These are phyloP conservation scores for Pichia sp. DNA, from an alignment of 1,139 yeast species.

Conservation along the genomic window DNA sequence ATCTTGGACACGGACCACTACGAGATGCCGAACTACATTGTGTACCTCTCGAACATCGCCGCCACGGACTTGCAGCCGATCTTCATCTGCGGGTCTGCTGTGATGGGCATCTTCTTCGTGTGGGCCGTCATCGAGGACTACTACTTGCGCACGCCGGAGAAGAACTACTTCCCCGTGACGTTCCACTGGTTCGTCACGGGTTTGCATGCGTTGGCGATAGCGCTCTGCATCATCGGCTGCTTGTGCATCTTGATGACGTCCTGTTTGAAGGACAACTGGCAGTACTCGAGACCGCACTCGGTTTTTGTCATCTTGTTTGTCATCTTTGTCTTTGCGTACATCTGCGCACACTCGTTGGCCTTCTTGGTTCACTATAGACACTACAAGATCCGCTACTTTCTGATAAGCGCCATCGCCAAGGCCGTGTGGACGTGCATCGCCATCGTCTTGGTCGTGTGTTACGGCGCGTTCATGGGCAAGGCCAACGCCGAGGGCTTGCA, in stretches of 20 bases:
- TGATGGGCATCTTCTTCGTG: slow-evolving; percentile 73
- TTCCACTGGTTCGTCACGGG: slow-evolving; percentile 44
- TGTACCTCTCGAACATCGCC: slow-evolving; percentile 79
- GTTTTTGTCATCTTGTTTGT: slow-evolving; percentile 73
- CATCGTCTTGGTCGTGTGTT: slow-evolving; percentile 62
- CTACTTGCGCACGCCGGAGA: slow-evolving; percentile 47
- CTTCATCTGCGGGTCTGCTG: slow-evolving; percentile 73
- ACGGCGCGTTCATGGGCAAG: slow-evolving; percentile 46
- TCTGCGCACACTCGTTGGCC: slow-evolving; percentile 56
- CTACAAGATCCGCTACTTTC: slow-evolving; percentile 33
- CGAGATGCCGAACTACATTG: slow-evolving; percentile 39
- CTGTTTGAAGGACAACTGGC: slow-evolving; percentile 59
- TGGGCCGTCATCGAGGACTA: slow-evolving; percentile 61
- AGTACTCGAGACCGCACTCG: slow-evolving; percentile 56
- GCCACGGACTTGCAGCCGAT: slow-evolving; percentile 81
- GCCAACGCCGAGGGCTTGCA: slow-evolving; percentile 33
- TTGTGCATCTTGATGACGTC: slow-evolving; percentile 72
- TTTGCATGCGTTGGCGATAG: slow-evolving; percentile 49
- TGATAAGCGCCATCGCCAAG: slow-evolving; percentile 52
- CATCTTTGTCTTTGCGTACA: slow-evolving; percentile 61
- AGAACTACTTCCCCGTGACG: slow-evolving; percentile 47
- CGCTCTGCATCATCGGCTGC: slow-evolving; percentile 62
- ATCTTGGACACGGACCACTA: slow-evolving; percentile 56
- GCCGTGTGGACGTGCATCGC: slow-evolving; percentile 66
- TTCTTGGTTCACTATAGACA: slow-evolving; percentile 56